phyloP scores from a whole-genome alignment of 2,329 filamentous ascomycete species.

The Verticillium nubilum region DNA sequence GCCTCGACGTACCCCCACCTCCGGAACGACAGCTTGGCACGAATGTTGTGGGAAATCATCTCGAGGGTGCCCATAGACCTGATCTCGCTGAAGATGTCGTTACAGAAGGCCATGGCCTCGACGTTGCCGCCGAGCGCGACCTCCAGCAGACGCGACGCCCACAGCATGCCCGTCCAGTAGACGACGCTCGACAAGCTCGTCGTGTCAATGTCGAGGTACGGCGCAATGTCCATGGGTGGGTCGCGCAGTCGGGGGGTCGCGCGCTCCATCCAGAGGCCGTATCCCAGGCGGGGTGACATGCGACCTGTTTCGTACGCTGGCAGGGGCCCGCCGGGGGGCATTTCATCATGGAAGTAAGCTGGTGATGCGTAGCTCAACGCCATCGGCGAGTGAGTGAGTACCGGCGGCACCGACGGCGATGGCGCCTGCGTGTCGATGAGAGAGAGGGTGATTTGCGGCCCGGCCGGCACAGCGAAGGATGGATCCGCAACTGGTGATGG shows the following conservation, averaged over 20 bases:
- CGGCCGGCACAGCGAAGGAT: too few species aligned
- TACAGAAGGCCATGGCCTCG: background rate
- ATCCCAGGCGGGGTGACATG: slow-evolving; percentile 1
- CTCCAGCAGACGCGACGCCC: background rate
- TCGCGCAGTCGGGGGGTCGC: background rate
- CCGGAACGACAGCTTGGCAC: background rate
- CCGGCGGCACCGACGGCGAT: too few species aligned
- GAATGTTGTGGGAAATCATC: background rate
- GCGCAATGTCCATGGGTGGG: slow-evolving; percentile 1
- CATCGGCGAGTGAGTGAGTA: too few species aligned
- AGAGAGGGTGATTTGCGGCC: too few species aligned
- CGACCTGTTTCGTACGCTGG: background rate
- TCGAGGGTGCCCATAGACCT: background rate
- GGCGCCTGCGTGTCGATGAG: too few species aligned
- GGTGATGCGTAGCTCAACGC: too few species aligned
- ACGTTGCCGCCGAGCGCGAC: background rate
- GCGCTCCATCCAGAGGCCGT: background rate
- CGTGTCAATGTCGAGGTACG: background rate
- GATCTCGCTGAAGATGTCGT: background rate
- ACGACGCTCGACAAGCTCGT: background rate
- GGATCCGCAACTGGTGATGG: too few species aligned
- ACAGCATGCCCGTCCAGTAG: background rate
- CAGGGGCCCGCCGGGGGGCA: background rate
- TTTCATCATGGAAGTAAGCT: too few species aligned
- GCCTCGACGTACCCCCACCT: background rate